Percentiles rank a stretch among this genome's conserved stretches.
These are phyloP conservation scores for Boletus tomentosulus DNA, from an alignment of 768 basidiomycete species.

Conservation along the genomic window DNA sequence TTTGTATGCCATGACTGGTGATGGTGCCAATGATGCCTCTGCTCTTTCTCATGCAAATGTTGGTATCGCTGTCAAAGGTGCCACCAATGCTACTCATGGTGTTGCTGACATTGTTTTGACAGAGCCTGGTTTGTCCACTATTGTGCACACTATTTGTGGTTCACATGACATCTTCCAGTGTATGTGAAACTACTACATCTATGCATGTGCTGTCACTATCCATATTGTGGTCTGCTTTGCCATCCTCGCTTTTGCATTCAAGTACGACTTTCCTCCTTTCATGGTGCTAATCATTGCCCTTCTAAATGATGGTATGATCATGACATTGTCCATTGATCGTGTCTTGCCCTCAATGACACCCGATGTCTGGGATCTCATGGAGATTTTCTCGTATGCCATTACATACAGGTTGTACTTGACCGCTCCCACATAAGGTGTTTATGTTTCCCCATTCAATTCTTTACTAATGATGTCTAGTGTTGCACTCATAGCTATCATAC, in stretches of 20 bases:
- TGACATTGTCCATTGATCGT: constrained; percentile 95
- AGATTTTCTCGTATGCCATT: constrained; percentile 94
- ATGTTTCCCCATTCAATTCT: background rate
- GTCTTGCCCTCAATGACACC: constrained; percentile 91
- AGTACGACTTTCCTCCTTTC: constrained; percentile 99
- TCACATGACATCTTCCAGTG: constrained; percentile 99
- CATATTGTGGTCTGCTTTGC: constrained; percentile 99
- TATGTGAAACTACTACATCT: constrained; percentile 99
- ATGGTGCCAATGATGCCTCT: constrained; percentile 98
- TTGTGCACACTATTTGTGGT: constrained; percentile 97
- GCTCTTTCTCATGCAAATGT: constrained; percentile 98
- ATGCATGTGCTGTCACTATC: constrained; percentile 93
- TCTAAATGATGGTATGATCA: constrained; percentile 97
- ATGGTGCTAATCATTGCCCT: constrained; percentile 98
- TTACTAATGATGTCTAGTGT: constrained; percentile 42
- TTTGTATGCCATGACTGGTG: constrained; percentile 91
- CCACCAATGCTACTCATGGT: constrained; percentile 97
- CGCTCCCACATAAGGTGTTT: constrained; percentile 69
- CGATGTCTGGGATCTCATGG: constrained; percentile 92
- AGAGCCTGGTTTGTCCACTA: constrained; percentile 97
- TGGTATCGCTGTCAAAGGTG: constrained; percentile 99
- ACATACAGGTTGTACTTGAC: constrained; percentile 96
- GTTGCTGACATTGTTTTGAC: constrained; percentile 98
- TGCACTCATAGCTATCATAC: constrained; percentile 75
- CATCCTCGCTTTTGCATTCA: constrained; percentile 91